These are phyloP conservation scores for Metschnikowia chrysomelidarum DNA, from an alignment of 805 yeast genomes.

Conservation along the genomic window DNA sequence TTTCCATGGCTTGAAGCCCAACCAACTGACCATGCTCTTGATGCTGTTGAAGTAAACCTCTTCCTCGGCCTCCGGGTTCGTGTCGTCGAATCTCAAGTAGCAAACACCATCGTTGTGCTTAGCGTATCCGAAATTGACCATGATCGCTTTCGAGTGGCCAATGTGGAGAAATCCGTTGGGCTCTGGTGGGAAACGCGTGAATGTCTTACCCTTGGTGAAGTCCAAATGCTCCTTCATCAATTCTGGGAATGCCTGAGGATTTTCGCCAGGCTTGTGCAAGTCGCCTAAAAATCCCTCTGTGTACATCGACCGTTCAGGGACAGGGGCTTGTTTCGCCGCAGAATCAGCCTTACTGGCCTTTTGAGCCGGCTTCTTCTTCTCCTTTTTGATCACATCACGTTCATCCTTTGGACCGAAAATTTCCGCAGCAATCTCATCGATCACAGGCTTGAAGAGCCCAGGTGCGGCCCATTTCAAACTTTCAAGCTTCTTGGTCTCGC, in stretches of 20 bases:
- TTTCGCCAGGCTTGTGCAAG: constrained; percentile 92
- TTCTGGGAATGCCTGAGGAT: constrained; percentile 87
- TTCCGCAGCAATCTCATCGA: constrained; percentile 72
- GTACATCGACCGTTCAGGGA: constrained; percentile 69
- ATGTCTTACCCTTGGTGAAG: constrained; percentile 77
- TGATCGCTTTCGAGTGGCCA: constrained; percentile 97
- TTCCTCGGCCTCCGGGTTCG: constrained; percentile 98
- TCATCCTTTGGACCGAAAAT: constrained; percentile 94
- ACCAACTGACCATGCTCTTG: constrained; percentile 82
- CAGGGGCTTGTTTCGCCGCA: constrained; percentile 20
- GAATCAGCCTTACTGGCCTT: constrained; percentile 16
- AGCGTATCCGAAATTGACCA: constrained; percentile 98
- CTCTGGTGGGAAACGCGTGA: constrained; percentile 97
- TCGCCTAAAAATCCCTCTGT: constrained; percentile 94
- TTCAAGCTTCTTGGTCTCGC: constrained; percentile 70
- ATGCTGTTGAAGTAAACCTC: constrained; percentile 86
- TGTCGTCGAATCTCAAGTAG: constrained; percentile 92
- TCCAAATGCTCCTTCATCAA: constrained; percentile 76
- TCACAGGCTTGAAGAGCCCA: constrained; percentile 76
- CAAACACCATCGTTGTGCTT: constrained; percentile 82
- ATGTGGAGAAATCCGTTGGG: constrained; percentile 97
- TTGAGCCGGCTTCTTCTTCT: constrained; percentile 54
- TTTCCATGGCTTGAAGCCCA: constrained; percentile 92
- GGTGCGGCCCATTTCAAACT: constrained; percentile 92
- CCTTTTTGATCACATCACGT: constrained; percentile 79